These are phyloP conservation scores for Podospora australis DNA, from an alignment of 495 filamentous ascomycete species.

Conservation along the genomic window DNA sequence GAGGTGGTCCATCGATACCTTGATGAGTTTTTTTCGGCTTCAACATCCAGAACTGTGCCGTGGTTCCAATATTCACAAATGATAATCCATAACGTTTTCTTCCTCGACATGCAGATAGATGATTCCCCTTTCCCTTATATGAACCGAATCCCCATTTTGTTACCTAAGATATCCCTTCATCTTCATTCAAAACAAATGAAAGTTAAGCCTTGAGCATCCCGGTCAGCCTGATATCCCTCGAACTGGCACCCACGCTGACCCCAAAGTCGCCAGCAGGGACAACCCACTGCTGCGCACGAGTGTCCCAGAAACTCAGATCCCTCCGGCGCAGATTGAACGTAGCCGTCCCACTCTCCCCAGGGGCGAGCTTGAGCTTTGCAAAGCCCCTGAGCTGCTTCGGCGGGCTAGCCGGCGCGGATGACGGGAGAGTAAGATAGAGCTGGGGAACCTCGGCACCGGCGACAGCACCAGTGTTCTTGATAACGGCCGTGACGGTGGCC, in stretches of 20 bases:
- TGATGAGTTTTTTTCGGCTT: too few species aligned
- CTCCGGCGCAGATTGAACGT: slow-evolving; percentile 43
- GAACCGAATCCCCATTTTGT: too few species aligned
- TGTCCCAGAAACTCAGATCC: slow-evolving; percentile 55
- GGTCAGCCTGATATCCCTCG: slow-evolving; percentile 37
- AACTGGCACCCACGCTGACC: slow-evolving; percentile 44
- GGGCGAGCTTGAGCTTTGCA: slow-evolving; percentile 42
- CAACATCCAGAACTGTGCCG: too few species aligned
- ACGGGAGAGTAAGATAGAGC: slow-evolving; percentile 50
- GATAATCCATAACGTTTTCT: too few species aligned
- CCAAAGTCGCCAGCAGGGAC: slow-evolving; percentile 45
- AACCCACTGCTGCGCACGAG: slow-evolving; percentile 43
- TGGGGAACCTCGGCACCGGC: slow-evolving; percentile 53
- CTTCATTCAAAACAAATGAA: not conserved
- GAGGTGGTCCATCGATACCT: too few species aligned
- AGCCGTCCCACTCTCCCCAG: slow-evolving; percentile 36
- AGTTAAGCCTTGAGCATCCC: slow-evolving; percentile 19
- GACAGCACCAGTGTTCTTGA: slow-evolving; percentile 62
- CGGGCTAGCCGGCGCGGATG: slow-evolving; percentile 24
- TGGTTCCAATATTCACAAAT: too few species aligned
- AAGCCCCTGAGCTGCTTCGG: slow-evolving; percentile 52
- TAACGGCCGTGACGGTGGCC: slow-evolving; percentile 44
- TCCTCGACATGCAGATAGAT: too few species aligned
- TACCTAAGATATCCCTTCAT: too few species aligned
- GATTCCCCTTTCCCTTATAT: too few species aligned